phyloP scores from a whole-genome alignment of 805 yeast species.

The Metschnikowia kofuensis region DNA sequence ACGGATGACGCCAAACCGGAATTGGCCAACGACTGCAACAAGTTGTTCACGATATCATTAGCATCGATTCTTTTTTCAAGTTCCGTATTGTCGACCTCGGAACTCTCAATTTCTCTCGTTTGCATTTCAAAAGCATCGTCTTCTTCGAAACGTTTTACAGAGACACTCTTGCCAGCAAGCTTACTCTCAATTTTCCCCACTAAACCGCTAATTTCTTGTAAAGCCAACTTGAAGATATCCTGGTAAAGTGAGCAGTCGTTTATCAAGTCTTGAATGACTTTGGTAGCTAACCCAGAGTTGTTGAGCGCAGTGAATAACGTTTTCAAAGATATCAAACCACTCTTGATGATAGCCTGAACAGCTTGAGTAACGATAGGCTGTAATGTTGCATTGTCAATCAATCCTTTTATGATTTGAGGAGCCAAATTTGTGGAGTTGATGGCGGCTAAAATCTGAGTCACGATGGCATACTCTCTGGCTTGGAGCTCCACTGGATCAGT shows the following conservation, averaged over 20 bases:
- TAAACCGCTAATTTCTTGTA: slow-evolving; percentile 29
- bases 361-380: slow-evolving; percentile 28
- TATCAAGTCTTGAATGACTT: slow-evolving; percentile 34
- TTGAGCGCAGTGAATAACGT: slow-evolving; percentile 39
- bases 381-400: slow-evolving; percentile 32
- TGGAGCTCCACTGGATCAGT: slow-evolving; percentile 23
- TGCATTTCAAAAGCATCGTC: background rate
- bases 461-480: slow-evolving; percentile 39
- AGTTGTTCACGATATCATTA: slow-evolving; percentile 26
- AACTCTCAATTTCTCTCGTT: slow-evolving; percentile 1
- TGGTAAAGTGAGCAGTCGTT: slow-evolving; percentile 38
- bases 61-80: slow-evolving; percentile 16
- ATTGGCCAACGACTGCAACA: slow-evolving; percentile 42
- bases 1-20: slow-evolving; percentile 42
- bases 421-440: slow-evolving; percentile 37
- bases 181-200: slow-evolving; percentile 23
- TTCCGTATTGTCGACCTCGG: background rate
- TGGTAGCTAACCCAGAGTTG: slow-evolving; percentile 41
- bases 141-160: slow-evolving; percentile 23
- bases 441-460: slow-evolving; percentile 38
- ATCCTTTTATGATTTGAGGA: slow-evolving; percentile 31
- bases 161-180: slow-evolving; percentile 20
- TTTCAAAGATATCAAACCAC: slow-evolving; percentile 30
- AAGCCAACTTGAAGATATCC: slow-evolving; percentile 37
- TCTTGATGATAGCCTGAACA: slow-evolving; percentile 28